Evolutionary conservation across 23 red algal species (phyloP), one percentile per base, ranked within the genome.

Genomic region (Gracilaria vermiculophylla): DNA sequence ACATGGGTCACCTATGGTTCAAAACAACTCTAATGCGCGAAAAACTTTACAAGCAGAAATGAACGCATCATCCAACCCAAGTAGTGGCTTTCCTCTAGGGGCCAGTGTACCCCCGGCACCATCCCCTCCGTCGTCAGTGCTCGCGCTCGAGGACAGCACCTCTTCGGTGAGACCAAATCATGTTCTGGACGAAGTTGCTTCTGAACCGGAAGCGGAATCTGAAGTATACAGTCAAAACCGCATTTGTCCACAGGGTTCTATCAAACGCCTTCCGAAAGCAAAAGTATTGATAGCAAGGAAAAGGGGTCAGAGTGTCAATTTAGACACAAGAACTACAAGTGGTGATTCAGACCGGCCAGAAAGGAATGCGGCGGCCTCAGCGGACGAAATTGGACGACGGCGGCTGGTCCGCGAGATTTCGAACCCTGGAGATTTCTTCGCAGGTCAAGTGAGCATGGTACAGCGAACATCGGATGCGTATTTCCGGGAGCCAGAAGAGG

Each of bases 391-490:
- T 29, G 47, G 45, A 0, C 32, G 24, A 16, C 62, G 81, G 13
- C 60, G 81, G 47, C 53, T 86, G 11, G 64, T 86, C 14, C 54
- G 81, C 15, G 81, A 86, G 33, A 65, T 65, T 27, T 69, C 60
- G 3, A 73, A 86, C 39, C 81, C 81, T 16, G 48, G 61, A 36
- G 81, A 73, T 45, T 86, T 86, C 47, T 86, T 86, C 29, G 65
- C 81, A 4, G 81, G 81, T 23, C 81, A 86, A 39, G 81, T 86
- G 62, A 86, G 81, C 66, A 86, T 86, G 81, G 81, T 86, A 33
- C 47, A 70, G 35, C 50, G 48, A 34, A 47, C 64, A 49, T 70
- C 62, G 6, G 66, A 74, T 17, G 31, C 72, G 25, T 23, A 23
- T 41, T 41, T 52, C 0, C 34, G 34, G 23, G 48, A 4, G 57